Evolutionary conservation across 805 yeast species (phyloP).

Genomic region (Candida succiphila): DNA sequence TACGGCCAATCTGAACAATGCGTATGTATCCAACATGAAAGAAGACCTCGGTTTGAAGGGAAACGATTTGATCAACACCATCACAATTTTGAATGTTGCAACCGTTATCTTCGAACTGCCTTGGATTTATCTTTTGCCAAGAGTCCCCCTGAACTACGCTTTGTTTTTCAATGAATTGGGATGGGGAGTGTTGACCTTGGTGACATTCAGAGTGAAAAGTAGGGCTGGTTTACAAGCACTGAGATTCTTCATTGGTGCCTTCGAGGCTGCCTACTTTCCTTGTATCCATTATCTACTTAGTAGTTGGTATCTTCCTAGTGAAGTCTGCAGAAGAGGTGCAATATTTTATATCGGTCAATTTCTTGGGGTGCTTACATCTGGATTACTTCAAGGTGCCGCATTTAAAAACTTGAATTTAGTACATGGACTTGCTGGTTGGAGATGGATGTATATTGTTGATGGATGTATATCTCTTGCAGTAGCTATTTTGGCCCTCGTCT

Average conservation of each 20-base stretch:
- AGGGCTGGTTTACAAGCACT: slow-evolving; percentile 26
- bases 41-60: slow-evolving; percentile 32
- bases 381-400: slow-evolving; percentile 30
- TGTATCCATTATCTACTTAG: slow-evolving; percentile 28
- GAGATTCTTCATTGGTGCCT: slow-evolving; percentile 28
- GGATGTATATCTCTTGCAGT: slow-evolving; percentile 31
- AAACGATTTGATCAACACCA: slow-evolving; percentile 27
- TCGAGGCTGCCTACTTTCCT: slow-evolving; percentile 34
- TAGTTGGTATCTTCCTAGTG: slow-evolving; percentile 27
- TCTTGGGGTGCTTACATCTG: slow-evolving; percentile 23
- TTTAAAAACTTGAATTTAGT: slow-evolving; percentile 31
- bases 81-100: slow-evolving; percentile 29
- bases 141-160: slow-evolving; percentile 27
- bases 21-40: slow-evolving; percentile 37
- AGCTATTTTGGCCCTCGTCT: slow-evolving; percentile 16
- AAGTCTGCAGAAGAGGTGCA: slow-evolving; percentile 15
- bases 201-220: slow-evolving; percentile 20
- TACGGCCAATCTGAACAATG: slow-evolving; percentile 43
- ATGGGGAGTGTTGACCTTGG: slow-evolving; percentile 30
- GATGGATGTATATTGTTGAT: slow-evolving; percentile 44
- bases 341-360: slow-evolving; percentile 16
- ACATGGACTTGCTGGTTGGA: slow-evolving; percentile 39
- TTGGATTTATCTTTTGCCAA: slow-evolving; percentile 21
- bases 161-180: slow-evolving; percentile 22
- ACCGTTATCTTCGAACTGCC: slow-evolving; percentile 33